Evolutionary conservation across 2,329 filamentous ascomycete species (phyloP), one percentile per base, ranked within the genome.

Genomic region (Fusarium oligoseptatum): DNA sequence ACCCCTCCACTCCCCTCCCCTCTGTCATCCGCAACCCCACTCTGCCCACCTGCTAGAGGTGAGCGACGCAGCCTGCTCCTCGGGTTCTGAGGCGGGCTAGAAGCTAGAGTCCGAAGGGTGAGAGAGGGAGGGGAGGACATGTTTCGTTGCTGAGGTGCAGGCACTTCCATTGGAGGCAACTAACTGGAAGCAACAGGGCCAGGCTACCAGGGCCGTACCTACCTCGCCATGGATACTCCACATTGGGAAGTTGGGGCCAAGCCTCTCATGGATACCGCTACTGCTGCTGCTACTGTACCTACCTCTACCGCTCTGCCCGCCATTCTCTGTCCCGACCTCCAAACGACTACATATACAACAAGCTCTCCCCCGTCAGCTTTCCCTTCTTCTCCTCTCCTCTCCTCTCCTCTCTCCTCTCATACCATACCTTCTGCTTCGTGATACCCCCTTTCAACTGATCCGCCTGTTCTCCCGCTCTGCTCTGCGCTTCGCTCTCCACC

Each of bases 341-440:
- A 41, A 34, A 73, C 52, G 70, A 72, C 72, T 78, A 78, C 76
- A 74, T 78, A 78, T 78, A 78, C 73, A 75, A 60, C 76, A 55
- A 68, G 57, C 66, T 74, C 61, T 45, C 76, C 76, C 66, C 62
- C 71, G 37, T 68, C 71, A 71, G 29, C 45, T 65, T 63, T 66
- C 17, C 68, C 68, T 68, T 68, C 66, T 73, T 72, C 69, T 74
- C 71, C 60, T 72, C 71, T 70, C 69, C 75, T 76, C 76, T 70
- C 69, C 74, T 74, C 75, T 74, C 65, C 71, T 74, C 57, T 66
- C 65, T 62, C 68, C 72, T 71, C 65, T 68, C 72, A 77, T 71
- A 67, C 74, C 70, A 52, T 70, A 77, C 67, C 60, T 74, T 72
- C 66, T 77, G 76, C 75, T 77, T 79, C 75, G 76, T 79, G 77